phyloP scores from a whole-genome alignment of 2,329 filamentous ascomycete genomes.

The Diaporthe capsici region DNA sequence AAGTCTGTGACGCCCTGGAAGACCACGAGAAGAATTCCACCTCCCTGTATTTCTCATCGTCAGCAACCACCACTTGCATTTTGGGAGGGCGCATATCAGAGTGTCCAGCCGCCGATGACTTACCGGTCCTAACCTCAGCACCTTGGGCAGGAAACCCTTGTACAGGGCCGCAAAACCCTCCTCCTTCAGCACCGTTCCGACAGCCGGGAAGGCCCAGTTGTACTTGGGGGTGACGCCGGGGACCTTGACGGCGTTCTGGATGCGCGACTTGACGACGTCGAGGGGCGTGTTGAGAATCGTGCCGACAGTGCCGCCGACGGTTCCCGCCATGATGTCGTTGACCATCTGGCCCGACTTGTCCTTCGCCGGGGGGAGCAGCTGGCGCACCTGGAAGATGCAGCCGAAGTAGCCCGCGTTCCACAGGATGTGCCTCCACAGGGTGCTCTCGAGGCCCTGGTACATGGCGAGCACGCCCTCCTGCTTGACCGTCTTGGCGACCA shows the following conservation, averaged over 20 bases:
- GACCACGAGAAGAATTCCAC: conserved; percentile 83
- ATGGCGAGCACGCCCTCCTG: conserved; percentile 88
- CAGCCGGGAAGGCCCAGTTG: conserved; percentile 96
- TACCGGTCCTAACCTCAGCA: conserved; percentile 79
- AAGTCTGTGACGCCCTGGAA: conserved; percentile 94
- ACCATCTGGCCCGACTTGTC: conserved; percentile 85
- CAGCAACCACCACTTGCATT: background rate
- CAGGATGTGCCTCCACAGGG: conserved; percentile 93
- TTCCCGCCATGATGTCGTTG: conserved; percentile 90
- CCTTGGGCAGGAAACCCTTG: conserved; percentile 98
- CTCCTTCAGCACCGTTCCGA: conserved; percentile 90
- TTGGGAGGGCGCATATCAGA: background rate
- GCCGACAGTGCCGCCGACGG: conserved; percentile 87
- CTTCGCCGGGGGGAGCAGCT: conserved; percentile 83
- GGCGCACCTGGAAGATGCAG: conserved; percentile 96
- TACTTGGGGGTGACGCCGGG: conserved; percentile 91
- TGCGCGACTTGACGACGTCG: conserved; percentile 98
- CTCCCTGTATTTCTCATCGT: conserved; percentile 48
- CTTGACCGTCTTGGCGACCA: conserved; percentile 84
- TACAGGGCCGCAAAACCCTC: conserved; percentile 94
- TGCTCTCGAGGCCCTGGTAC: conserved; percentile 97
- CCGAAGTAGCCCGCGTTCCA: conserved; percentile 94
- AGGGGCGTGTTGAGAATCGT: conserved; percentile 93
- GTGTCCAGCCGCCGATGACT: conserved; percentile 55
- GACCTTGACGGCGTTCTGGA: conserved; percentile 92